phyloP scores from a whole-genome alignment of 768 basidiomycete genomes.

The Tricholoma hemisulphureum region DNA sequence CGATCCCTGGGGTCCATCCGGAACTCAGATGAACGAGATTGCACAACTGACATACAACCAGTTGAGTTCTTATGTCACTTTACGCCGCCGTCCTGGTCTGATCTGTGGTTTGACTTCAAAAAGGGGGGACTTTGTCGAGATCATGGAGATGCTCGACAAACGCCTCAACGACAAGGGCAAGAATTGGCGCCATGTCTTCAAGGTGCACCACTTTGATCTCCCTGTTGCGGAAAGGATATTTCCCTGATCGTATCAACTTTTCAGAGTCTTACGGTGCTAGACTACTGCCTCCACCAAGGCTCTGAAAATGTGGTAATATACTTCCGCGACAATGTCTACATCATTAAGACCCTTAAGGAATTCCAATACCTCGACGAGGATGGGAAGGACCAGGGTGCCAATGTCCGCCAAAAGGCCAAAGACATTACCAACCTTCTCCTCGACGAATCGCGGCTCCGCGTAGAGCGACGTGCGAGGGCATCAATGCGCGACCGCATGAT shows the following conservation, averaged over 20 bases:
- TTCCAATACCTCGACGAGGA: constrained; percentile 97
- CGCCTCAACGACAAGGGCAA: constrained; percentile 98
- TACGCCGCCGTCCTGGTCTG: not conserved
- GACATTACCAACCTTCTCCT: constrained; percentile 93
- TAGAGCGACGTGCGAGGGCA: constrained; percentile 81
- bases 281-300: constrained; percentile 94
- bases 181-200: constrained; percentile 99
- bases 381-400: constrained; percentile 97
- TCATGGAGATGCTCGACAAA: constrained; percentile 99
- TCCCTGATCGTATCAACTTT: not conserved
- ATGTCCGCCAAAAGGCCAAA: constrained; percentile 95
- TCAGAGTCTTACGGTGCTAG: constrained; percentile 88
- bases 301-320: constrained; percentile 99
- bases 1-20: constrained; percentile 97
- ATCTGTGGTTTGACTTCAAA: not conserved
- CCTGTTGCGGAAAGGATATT: not conserved
- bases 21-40: constrained; percentile 98
- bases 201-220: constrained; percentile 46
- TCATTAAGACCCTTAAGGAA: constrained; percentile 98
- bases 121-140: constrained; percentile 95
- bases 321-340: constrained; percentile 95
- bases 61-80: constrained; percentile 45
- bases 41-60: constrained; percentile 97
- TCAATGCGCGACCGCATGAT: constrained; percentile 96
- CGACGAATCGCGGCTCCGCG: constrained; percentile 81